A percentile compares a stretch with the other conserved stretches of the same genome.
phyloP scores from a whole-genome alignment of 1,139 yeast species.

The Blastobotrys malaysiensis region DNA sequence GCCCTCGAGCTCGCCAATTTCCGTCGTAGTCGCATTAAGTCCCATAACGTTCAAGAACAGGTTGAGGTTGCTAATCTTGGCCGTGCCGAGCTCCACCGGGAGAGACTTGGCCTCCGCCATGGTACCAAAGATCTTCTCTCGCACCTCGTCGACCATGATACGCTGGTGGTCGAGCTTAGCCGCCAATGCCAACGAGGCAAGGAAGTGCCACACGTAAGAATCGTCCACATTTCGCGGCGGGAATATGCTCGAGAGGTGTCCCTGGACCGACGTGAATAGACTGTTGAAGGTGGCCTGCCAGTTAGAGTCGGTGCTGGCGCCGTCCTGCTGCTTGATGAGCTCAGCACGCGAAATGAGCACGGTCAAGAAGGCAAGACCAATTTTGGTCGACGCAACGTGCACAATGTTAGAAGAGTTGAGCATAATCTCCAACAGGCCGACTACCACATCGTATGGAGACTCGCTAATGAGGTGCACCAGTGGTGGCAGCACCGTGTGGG shows the following conservation, averaged over 20 bases:
- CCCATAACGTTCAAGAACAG: slow-evolving; percentile 96
- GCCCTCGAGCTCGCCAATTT: slow-evolving; percentile 31
- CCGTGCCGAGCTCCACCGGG: slow-evolving; percentile 47
- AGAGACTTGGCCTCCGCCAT: slow-evolving; percentile 76
- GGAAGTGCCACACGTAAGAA: slow-evolving; percentile 93
- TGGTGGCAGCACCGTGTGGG: slow-evolving; percentile 77
- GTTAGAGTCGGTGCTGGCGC: slow-evolving; percentile 39
- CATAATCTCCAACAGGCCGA: slow-evolving; percentile 71
- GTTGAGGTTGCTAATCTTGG: slow-evolving; percentile 74
- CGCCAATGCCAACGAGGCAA: slow-evolving; percentile 89
- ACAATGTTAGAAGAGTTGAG: slow-evolving; percentile 54
- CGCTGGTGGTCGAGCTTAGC: slow-evolving; percentile 93
- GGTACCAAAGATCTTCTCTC: slow-evolving; percentile 89
- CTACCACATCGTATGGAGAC: slow-evolving; percentile 73
- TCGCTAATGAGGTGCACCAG: slow-evolving; percentile 82
- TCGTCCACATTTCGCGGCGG: slow-evolving; percentile 73
- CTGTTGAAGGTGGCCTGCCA: slow-evolving; percentile 85
- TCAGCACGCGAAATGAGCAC: slow-evolving; percentile 90
- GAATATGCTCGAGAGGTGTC: slow-evolving; percentile 72
- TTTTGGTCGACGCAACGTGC: slow-evolving; percentile 70
- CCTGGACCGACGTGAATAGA: slow-evolving; percentile 73
- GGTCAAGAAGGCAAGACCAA: slow-evolving; percentile 82
- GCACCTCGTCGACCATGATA: slow-evolving; percentile 87
- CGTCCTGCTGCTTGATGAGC: slow-evolving; percentile 74
- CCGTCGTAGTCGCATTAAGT: slow-evolving; percentile 65